Evolutionary conservation across 1,284 basidiomycete species (phyloP).

Genomic region (Austroboletus novae-zelandiae): DNA sequence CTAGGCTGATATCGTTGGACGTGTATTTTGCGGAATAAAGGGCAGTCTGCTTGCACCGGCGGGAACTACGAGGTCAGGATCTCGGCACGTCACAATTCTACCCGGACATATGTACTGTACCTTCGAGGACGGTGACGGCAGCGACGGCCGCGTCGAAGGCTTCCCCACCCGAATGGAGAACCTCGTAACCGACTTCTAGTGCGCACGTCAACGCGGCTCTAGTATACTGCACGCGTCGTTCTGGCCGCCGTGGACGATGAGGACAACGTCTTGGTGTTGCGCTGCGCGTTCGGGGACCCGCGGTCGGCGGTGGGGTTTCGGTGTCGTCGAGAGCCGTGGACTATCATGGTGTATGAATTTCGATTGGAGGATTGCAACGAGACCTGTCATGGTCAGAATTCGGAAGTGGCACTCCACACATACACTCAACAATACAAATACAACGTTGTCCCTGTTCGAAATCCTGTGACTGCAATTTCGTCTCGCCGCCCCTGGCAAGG

Average conservation of each 20-base stretch:
- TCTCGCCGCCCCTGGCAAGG: too few relatives aligned
- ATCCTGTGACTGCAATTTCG: background rate
- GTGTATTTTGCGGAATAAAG: conserved; percentile 49
- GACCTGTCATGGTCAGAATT: too few relatives aligned
- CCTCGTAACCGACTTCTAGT: conserved; percentile 59
- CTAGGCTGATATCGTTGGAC: too few relatives aligned
- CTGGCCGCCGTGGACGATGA: conserved; percentile 79
- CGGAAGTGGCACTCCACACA: too few relatives aligned
- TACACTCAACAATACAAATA: too few relatives aligned
- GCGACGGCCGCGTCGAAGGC: conserved; percentile 82
- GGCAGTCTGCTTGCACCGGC: conserved; percentile 49
- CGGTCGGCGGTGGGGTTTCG: too few relatives aligned
- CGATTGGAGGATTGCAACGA: too few relatives aligned
- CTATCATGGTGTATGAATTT: too few relatives aligned
- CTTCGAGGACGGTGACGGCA: conserved; percentile 73
- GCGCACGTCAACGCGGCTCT: conserved; percentile 53
- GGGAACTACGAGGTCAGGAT: background rate
- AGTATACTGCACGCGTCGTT: conserved; percentile 58
- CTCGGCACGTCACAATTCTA: background rate
- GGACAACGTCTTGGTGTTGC: conserved; percentile 23
- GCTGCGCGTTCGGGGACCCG: background rate
- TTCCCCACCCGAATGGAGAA: conserved; percentile 66
- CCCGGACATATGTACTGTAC: conserved; percentile 44
- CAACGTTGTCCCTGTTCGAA: too few relatives aligned
- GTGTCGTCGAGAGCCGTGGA: too few relatives aligned